Base-by-base conservation (phyloP, 345 rosid genomes). In the Nephelium lappaceum region DNA sequence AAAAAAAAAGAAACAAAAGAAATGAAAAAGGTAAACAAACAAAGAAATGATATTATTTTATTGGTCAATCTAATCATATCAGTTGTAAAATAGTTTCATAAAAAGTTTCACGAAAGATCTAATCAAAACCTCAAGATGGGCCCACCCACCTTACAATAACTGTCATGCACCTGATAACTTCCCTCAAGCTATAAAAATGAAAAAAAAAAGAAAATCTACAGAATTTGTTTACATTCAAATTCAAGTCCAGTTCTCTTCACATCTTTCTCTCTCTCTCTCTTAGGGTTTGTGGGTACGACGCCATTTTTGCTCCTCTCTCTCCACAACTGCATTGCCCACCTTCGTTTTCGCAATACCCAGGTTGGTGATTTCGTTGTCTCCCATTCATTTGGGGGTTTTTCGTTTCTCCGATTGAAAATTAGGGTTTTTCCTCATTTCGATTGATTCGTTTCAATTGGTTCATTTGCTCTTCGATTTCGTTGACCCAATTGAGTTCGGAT, bases 251-350 rank as follows among this genome's bases (percentile, higher is more conserved):
- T 45, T 45, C 24, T 57, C 62, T 57, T n/a, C 62, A n/a, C 62
- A 57, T 57, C 79, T n/a, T n/a, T 72, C 71, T 71, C 41, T 51
- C 51, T 76, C 66, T 74, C 72, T 67, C 61, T 76, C 45, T 62
- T 80, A 83, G 86, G 86, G 91, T 86, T 82, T 82, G 7, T 57
- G 78, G 60, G 57, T 78, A 61, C 77, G 24, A 75, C 77, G 79
- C 83, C 79, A 82, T 79, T 82, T 57, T 81, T 57, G 71, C 78
- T 79, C 84, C 76, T 67, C 58, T 53, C 71, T 76, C 80, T 81
- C 81, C 39, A 75, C 77, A 78, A 80, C 81, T 77, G 67, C 76
- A 77, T 57, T 57, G 11, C 75, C 79, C 79, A 31, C 27, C 74
- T 23, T 66, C 71, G 10, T 2, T 71, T 63, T 55, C 57, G 51